A percentile compares a stretch with the other conserved stretches of the same genome.
These are phyloP conservation scores for Arthrobotrys conoides DNA, from an alignment of 2,329 filamentous ascomycete species.

Conservation along the genomic window DNA sequence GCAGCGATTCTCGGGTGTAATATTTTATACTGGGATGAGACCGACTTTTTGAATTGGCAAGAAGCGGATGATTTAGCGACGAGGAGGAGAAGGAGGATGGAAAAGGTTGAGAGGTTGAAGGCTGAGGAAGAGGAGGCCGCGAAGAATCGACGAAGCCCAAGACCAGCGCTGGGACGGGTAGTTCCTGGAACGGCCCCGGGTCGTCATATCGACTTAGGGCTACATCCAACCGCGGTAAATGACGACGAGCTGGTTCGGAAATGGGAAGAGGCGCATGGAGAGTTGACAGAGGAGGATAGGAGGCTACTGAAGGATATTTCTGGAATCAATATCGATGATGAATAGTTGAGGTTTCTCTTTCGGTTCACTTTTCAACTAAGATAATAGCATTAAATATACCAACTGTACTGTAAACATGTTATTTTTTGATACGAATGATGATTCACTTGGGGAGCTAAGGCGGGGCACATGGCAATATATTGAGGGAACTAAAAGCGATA, in stretches of 20 bases:
- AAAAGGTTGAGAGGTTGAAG: constrained; percentile 53
- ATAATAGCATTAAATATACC: too few species aligned
- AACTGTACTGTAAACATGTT: too few species aligned
- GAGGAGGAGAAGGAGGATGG: constrained; percentile 50
- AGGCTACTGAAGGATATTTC: constrained; percentile 47
- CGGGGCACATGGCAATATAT: too few species aligned
- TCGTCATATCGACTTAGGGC: constrained; percentile 39
- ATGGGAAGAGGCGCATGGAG: constrained; percentile 52
- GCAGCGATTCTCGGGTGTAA: constrained; percentile 55
- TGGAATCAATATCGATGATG: constrained; percentile 43
- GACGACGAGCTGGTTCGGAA: constrained; percentile 43
- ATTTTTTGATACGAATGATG: too few species aligned
- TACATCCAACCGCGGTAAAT: constrained; percentile 35
- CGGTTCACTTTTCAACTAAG: background rate
- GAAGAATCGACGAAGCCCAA: constrained; percentile 54
- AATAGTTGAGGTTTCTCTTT: constrained; percentile 14
- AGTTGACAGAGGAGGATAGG: constrained; percentile 55
- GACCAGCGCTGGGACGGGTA: constrained; percentile 42
- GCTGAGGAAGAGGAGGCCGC: constrained; percentile 52
- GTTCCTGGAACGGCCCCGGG: constrained; percentile 39
- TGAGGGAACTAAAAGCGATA: too few species aligned
- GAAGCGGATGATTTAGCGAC: constrained; percentile 53
- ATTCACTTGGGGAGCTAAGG: too few species aligned
- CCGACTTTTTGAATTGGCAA: constrained; percentile 58
- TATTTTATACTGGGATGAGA: constrained; percentile 58